Evolutionary conservation across 768 basidiomycete species (phyloP), one percentile per base, ranked within the genome.

Genomic region (Arthromyces matolae): DNA sequence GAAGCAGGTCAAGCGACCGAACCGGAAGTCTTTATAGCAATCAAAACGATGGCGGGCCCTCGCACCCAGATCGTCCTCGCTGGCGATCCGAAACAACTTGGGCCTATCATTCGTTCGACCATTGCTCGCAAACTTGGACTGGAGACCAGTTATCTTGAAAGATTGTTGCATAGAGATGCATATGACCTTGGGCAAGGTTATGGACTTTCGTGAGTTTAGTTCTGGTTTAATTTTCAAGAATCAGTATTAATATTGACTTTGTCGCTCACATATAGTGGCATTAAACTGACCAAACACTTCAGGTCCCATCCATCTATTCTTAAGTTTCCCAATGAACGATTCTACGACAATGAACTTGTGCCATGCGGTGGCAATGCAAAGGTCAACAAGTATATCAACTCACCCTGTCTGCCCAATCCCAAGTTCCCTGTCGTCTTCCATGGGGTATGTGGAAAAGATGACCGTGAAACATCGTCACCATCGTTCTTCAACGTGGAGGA

Each of bases 1-100:
- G 84, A 88, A 58, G 84, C 84, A 0, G 84, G 82, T 0, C 84
- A 88, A 55, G 83, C 83, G 2, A 81, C 79, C 0, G 85, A 88
- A 60, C 81, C 84, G 0, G 84, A 86, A 59, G 71, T 71, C 0
- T 80, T 84, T 63, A 71, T 84, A 13, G 66, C 78, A 0, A 76
- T 86, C 64, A 81, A 81, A 64, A 79, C 77, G 1, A 70, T 84
- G 62, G 77, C 80, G 0, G 70, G 76, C 45, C 60, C 59, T 4
- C 45, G 55, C 0, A 87, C 84, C 0, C 82, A 79, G 39, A 62
- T 87, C 20, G 61, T 87, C 3, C 67, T 89, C 0, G 78, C 82
- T 1, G 85, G 86, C 0, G 86, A 89, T 55, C 84, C 79, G 0
- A 83, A 81, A 62, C 86, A 87, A 55, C 70, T 87, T 8, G 83